Percentiles rank a stretch among this genome's conserved stretches.
Evolutionary conservation across 192 early-diverging fungal species (phyloP).

Genomic region (Backusella australiensis): DNA sequence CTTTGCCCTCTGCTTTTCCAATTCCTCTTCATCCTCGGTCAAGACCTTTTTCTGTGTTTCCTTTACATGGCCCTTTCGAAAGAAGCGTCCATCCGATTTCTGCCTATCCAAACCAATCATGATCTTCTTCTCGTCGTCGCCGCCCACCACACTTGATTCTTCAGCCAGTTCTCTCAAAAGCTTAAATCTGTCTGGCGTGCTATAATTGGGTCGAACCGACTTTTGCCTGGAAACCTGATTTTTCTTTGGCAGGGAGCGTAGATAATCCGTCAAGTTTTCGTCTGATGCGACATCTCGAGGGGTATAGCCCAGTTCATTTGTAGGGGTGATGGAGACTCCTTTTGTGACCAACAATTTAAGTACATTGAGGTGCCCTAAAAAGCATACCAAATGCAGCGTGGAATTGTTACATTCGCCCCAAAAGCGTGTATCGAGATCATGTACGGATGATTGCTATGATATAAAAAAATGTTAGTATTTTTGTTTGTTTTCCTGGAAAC

Average conservation of each 20-base stretch:
- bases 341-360: conserved; percentile 10
- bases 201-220: conserved; percentile 25
- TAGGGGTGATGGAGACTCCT: conserved; percentile 11
- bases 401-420: conserved; percentile 29
- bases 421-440: conserved; percentile 15
- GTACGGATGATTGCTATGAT: conserved; percentile 12
- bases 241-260: neutral
- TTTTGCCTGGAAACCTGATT: neutral
- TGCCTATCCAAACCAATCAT: neutral
- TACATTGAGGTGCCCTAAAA: conserved; percentile 17
- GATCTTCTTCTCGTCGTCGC: neutral
- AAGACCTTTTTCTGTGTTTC: conserved; percentile 25
- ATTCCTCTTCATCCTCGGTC: conserved; percentile 18
- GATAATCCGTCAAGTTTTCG: neutral
- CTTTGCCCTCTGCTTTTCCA: conserved; percentile 18
- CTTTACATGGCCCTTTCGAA: conserved; percentile 18
- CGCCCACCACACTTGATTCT: conserved; percentile 14
- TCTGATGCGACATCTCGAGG: conserved; percentile 14
- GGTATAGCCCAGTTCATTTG: conserved; percentile 17
- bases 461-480: neutral
- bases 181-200: conserved; percentile 25
- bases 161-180: conserved; percentile 22
- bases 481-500: neutral
- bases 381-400: conserved; percentile 23
- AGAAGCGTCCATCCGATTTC: conserved; percentile 14